A percentile compares a stretch with the other conserved stretches of the same genome.
Conservation (phyloP, 768 basidiomycete genomes). For the Leccinum variicolor region DNA sequence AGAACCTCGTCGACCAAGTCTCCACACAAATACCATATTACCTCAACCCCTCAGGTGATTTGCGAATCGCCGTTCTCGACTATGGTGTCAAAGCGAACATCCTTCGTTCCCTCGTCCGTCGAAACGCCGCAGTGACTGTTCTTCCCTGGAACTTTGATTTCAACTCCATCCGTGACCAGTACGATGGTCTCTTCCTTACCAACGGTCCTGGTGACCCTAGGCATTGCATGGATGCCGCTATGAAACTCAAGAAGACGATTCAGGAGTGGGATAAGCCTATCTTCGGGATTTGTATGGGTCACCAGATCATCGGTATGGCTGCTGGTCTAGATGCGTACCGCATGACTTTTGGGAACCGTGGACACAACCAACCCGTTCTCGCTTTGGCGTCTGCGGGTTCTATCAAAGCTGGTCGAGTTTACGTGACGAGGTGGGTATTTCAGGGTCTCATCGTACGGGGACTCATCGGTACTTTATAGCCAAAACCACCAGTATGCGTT, state of each 20-base stretch:
- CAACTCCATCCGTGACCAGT: constrained; percentile 85
- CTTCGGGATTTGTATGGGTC: constrained; percentile 99
- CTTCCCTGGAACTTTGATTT: constrained; percentile 98
- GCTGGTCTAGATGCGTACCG: constrained; percentile 95
- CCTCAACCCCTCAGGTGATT: constrained; percentile 81
- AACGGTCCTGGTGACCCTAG: constrained; percentile 96
- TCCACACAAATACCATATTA: constrained; percentile 84
- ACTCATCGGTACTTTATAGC: constrained; percentile 35
- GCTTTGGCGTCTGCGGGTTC: constrained; percentile 92
- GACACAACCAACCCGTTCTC: constrained; percentile 98
- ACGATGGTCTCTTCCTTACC: constrained; percentile 91
- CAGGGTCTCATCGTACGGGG: no score
- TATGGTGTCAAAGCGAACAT: constrained; percentile 99
- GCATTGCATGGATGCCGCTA: constrained; percentile 82
- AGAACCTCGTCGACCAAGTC: constrained; percentile 92
- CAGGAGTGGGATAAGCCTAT: constrained; percentile 90
- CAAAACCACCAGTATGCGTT: constrained; percentile 99
- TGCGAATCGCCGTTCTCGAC: constrained; percentile 94
- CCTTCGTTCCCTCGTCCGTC: constrained; percentile 84
- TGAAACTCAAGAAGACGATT: constrained; percentile 77
- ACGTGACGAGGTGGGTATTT: constrained; percentile 77
- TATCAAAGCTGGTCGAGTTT: constrained; percentile 93
- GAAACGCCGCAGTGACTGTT: constrained; percentile 91
- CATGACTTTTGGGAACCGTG: constrained; percentile 99
- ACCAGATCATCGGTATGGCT: constrained; percentile 97